Conservation (phyloP, 2,329 filamentous ascomycete species). For the Colletotrichum sp. region DNA sequence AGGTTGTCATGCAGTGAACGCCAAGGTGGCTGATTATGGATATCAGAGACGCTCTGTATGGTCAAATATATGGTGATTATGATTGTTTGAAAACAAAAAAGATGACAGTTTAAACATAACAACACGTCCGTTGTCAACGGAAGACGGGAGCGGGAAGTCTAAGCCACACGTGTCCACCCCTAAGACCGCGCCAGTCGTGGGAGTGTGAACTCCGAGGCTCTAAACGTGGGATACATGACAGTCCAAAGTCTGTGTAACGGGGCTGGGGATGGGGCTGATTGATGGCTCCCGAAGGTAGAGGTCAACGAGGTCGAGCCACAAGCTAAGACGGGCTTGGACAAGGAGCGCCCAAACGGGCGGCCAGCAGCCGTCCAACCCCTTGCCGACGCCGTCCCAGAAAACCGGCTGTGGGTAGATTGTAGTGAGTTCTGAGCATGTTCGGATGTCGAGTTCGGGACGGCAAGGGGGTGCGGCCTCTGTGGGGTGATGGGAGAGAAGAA, state of each 20-base stretch:
- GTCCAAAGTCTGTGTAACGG: background rate
- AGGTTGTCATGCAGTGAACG: background rate
- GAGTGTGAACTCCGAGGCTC: background rate
- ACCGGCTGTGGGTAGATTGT: background rate
- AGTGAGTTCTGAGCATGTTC: background rate
- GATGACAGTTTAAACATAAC: background rate
- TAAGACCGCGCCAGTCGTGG: background rate
- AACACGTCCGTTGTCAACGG: background rate
- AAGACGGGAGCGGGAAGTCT: background rate
- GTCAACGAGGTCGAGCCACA: background rate
- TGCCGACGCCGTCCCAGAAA: background rate
- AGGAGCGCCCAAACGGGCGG: background rate
- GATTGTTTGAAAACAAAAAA: background rate
- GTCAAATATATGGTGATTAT: background rate
- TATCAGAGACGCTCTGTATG: background rate
- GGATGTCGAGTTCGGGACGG: background rate
- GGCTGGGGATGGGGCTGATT: constrained; percentile 19
- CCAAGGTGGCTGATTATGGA: background rate
- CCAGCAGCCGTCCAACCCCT: background rate
- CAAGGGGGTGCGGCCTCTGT: background rate
- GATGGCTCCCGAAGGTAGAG: background rate
- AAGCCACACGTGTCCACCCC: background rate
- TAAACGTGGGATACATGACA: background rate
- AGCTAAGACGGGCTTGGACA: background rate
- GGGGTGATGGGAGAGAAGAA: background rate